Conservation (phyloP, 73 alveolate species). For the Paramecium primaurelia region DNA sequence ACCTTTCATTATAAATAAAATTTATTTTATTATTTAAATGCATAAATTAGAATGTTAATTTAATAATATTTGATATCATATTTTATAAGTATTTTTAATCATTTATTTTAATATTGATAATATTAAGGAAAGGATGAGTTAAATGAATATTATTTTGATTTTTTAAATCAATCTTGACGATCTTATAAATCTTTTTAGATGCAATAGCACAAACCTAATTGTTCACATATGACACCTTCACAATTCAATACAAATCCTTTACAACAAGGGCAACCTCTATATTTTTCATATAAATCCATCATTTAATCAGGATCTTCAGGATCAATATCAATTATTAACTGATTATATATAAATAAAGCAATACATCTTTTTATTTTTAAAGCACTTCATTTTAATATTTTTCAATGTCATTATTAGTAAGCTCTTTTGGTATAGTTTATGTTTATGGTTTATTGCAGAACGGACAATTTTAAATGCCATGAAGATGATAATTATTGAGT, state of each 20-base stretch:
- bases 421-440: neutral
- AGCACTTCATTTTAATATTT: neutral
- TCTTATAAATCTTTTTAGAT: slow-evolving; percentile 13
- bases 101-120: neutral
- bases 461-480: neutral
- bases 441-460: neutral
- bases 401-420: neutral
- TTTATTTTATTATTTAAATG: neutral
- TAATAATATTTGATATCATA: neutral
- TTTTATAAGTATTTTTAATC: neutral
- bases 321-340: neutral
- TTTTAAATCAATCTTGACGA: neutral
- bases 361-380: neutral
- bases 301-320: slow-evolving; percentile 28
- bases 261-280: slow-evolving; percentile 26
- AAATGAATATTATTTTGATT: neutral
- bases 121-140: neutral
- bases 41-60: neutral
- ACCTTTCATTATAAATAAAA: neutral
- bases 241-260: slow-evolving; percentile 35
- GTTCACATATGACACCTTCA: neutral
- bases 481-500: slow-evolving; percentile 14
- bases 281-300: slow-evolving; percentile 45
- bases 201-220: slow-evolving; percentile 10
- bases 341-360: neutral